A percentile compares a stretch with the other conserved stretches of the same genome.
Conservation (phyloP, 2,329 filamentous ascomycete genomes). For the Stemphylium beticola region DNA sequence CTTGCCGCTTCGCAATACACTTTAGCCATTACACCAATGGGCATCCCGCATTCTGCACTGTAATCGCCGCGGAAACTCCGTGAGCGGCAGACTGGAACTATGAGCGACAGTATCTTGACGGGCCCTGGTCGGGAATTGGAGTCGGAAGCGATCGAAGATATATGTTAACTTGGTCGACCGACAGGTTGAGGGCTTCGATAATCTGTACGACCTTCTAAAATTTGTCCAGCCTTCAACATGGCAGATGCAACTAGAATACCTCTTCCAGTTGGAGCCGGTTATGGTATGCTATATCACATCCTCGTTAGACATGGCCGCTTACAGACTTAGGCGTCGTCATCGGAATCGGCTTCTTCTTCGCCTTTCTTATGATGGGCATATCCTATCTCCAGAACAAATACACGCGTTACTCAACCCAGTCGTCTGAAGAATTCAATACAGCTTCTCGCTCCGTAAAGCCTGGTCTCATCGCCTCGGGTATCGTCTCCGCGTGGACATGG, state of each 20-base stretch:
- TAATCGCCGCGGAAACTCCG: constrained; percentile 11
- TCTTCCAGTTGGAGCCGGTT: constrained; percentile 52
- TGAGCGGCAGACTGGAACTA: neutral
- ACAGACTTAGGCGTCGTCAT: constrained; percentile 47
- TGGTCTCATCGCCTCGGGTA: constrained; percentile 55
- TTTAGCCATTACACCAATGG: constrained; percentile 9
- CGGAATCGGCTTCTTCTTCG: constrained; percentile 55
- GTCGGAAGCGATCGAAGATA: neutral
- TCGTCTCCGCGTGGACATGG: constrained; percentile 60
- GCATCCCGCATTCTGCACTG: neutral
- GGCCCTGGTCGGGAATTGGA: constrained; percentile 2
- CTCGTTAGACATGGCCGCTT: neutral
- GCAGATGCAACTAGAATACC: constrained; percentile 23
- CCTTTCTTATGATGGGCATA: constrained; percentile 44
- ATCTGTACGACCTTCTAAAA: neutral
- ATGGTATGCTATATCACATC: constrained; percentile 48
- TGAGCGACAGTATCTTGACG: neutral
- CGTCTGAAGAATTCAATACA: constrained; percentile 58
- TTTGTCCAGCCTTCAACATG: constrained; percentile 17
- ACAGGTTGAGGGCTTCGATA: neutral
- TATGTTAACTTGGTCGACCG: neutral
- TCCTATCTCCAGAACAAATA: constrained; percentile 48
- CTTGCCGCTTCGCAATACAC: neutral
- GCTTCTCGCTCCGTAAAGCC: constrained; percentile 54
- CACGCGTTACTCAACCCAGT: constrained; percentile 49